A percentile compares a stretch with the other conserved stretches of the same genome.
These are phyloP conservation scores for Cyclostephanos tholiformis DNA, from an alignment of 108 stramenopile genomes.

Conservation along the genomic window DNA sequence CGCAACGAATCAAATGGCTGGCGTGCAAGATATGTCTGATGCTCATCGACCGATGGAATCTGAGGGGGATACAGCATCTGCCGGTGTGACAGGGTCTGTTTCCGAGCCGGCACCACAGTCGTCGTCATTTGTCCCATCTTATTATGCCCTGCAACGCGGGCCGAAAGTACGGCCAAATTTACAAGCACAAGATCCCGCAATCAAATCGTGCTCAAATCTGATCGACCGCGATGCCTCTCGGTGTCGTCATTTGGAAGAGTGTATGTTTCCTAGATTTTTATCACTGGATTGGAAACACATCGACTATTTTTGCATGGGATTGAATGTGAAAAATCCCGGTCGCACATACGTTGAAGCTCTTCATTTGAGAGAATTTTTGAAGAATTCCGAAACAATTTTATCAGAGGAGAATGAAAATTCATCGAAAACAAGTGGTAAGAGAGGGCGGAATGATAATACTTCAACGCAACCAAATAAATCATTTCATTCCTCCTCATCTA, in stretches of 20 bases:
- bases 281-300: constrained; percentile 31
- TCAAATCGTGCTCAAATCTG: neutral
- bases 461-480: constrained; percentile 9
- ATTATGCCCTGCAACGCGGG: neutral
- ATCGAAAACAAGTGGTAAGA: constrained; percentile 18
- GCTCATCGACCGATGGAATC: neutral
- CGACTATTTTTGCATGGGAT: constrained; percentile 38
- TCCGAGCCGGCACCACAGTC: constrained; percentile 2
- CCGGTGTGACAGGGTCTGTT: neutral
- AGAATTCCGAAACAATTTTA: constrained; percentile 20
- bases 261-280: constrained; percentile 37
- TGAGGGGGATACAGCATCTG: neutral
- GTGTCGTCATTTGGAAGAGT: constrained; percentile 44
- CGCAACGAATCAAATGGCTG: constrained; percentile 15
- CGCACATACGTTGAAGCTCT: constrained; percentile 37
- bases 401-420: constrained; percentile 5
- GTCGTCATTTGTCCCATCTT: neutral
- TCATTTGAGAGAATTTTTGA: constrained; percentile 41
- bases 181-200: neutral
- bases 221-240: constrained; percentile 1
- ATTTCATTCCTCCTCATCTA: neutral
- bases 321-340: constrained; percentile 8
- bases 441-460: neutral
- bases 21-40: constrained; percentile 2
- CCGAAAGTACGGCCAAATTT: neutral